These are phyloP conservation scores for Penicillium nordicum DNA, from an alignment of 2,329 filamentous ascomycete genomes.

Conservation along the genomic window DNA sequence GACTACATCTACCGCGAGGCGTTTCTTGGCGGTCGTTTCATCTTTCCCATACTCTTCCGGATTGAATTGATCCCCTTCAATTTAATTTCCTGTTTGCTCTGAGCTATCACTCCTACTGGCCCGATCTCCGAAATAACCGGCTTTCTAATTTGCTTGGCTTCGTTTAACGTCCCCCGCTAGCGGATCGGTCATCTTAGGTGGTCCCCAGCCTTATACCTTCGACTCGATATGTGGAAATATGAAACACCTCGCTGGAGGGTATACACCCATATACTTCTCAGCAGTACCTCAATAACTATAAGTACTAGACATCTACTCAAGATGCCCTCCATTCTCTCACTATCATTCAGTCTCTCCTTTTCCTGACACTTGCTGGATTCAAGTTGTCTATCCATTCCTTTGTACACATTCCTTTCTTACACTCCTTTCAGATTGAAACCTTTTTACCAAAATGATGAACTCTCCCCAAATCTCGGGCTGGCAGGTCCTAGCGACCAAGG, in stretches of 20 bases:
- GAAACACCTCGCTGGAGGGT: background rate
- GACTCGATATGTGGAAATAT: background rate
- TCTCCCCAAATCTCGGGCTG: background rate
- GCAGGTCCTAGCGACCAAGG: constrained; percentile 3
- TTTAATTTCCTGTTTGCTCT: background rate
- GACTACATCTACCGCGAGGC: constrained; percentile 5
- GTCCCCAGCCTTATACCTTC: background rate
- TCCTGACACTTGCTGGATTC: constrained; percentile 9
- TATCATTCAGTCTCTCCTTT: constrained; percentile 2
- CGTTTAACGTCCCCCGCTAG: background rate
- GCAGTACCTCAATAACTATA: background rate
- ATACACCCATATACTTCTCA: background rate
- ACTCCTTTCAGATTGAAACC: background rate
- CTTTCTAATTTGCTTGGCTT: background rate
- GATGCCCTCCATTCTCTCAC: background rate
- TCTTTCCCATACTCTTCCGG: background rate
- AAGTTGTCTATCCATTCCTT: constrained; percentile 10
- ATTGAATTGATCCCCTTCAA: background rate
- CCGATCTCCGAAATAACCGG: background rate
- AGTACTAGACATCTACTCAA: background rate
- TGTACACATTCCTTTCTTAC: constrained; percentile 2
- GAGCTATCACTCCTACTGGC: background rate
- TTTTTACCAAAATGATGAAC: background rate
- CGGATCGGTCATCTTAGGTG: background rate
- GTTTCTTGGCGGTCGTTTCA: constrained; percentile 9